Evolutionary conservation across 495 filamentous ascomycete genomes (phyloP).

Genomic region (Hypomontagnella monticulosa): DNA sequence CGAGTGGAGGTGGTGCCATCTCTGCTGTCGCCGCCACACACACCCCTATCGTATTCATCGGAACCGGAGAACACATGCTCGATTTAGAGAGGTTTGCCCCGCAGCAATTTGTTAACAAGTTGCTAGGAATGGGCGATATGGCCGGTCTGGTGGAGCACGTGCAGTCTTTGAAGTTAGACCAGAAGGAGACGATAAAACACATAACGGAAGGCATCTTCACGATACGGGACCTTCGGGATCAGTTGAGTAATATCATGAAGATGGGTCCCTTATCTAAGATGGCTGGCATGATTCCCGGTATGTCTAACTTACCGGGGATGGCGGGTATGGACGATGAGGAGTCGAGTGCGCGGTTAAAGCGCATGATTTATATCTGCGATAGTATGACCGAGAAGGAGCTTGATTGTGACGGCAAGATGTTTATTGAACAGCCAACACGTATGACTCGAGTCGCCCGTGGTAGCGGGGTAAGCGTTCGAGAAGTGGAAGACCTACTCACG

Average conservation of each 20-base stretch:
- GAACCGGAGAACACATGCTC: slow-evolving; percentile 96
- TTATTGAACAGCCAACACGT: slow-evolving; percentile 89
- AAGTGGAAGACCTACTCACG: slow-evolving; percentile 96
- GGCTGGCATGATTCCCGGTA: slow-evolving; percentile 97
- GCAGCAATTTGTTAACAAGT: slow-evolving; percentile 87
- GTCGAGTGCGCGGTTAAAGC: slow-evolving; percentile 87
- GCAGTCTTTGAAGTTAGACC: slow-evolving; percentile 94
- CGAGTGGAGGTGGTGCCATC: slow-evolving; percentile 94
- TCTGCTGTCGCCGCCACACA: slow-evolving; percentile 97
- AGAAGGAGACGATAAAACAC: slow-evolving; percentile 99
- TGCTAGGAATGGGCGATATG: slow-evolving; percentile 98
- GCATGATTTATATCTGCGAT: slow-evolving; percentile 99
- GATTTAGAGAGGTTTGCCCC: slow-evolving; percentile 94
- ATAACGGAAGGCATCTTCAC: slow-evolving; percentile 97
- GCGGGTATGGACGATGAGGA: slow-evolving; percentile 97
- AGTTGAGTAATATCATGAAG: slow-evolving; percentile 98
- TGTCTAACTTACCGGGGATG: slow-evolving; percentile 80
- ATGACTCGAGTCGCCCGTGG: slow-evolving; percentile 94
- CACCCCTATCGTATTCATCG: slow-evolving; percentile 97
- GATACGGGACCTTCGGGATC: slow-evolving; percentile 91
- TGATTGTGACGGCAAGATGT: slow-evolving; percentile 92
- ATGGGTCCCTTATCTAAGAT: slow-evolving; percentile 98
- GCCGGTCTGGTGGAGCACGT: slow-evolving; percentile 95
- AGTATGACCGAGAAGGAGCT: slow-evolving; percentile 96
- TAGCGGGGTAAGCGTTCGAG: slow-evolving; percentile 88